Evolutionary conservation across 768 basidiomycete species (phyloP).

Genomic region (Ramaria sp.): DNA sequence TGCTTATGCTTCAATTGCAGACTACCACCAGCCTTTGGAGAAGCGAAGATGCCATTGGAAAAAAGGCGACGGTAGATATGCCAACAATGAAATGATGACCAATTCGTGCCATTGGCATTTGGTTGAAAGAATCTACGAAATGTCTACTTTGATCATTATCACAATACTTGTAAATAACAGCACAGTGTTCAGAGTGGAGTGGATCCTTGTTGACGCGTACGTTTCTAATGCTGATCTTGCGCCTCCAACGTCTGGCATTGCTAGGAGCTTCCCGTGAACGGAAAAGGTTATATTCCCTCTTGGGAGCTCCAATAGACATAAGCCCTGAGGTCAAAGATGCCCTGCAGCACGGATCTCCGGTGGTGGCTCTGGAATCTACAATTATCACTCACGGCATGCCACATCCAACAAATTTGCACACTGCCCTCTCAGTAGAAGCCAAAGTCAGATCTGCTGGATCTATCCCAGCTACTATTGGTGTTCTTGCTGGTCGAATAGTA

Average conservation of each 20-base stretch:
- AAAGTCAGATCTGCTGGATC: constrained; percentile 66
- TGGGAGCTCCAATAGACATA: constrained; percentile 40
- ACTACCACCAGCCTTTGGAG: constrained; percentile 92
- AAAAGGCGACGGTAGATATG: constrained; percentile 77
- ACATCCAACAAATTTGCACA: constrained; percentile 62
- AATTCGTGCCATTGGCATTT: neutral
- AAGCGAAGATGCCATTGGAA: constrained; percentile 72
- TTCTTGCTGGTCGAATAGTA: constrained; percentile 76
- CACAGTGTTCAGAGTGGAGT: no score
- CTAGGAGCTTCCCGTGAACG: neutral
- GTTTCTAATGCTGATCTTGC: neutral
- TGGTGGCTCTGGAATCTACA: constrained; percentile 89
- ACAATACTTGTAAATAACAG: no score
- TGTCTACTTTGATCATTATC: neutral
- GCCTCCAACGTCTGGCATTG: neutral
- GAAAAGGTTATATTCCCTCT: neutral
- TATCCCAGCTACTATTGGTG: constrained; percentile 85
- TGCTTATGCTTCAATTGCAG: constrained; percentile 25
- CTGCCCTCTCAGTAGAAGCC: constrained; percentile 58
- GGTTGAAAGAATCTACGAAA: neutral
- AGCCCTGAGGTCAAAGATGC: constrained; percentile 82
- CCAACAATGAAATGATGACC: constrained; percentile 40
- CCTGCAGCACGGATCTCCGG: constrained; percentile 45
- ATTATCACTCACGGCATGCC: constrained; percentile 92
- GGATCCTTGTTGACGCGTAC: no score